Base-by-base conservation (phyloP, 163 green algal genomes). In the Scenedesmus sp. region DNA sequence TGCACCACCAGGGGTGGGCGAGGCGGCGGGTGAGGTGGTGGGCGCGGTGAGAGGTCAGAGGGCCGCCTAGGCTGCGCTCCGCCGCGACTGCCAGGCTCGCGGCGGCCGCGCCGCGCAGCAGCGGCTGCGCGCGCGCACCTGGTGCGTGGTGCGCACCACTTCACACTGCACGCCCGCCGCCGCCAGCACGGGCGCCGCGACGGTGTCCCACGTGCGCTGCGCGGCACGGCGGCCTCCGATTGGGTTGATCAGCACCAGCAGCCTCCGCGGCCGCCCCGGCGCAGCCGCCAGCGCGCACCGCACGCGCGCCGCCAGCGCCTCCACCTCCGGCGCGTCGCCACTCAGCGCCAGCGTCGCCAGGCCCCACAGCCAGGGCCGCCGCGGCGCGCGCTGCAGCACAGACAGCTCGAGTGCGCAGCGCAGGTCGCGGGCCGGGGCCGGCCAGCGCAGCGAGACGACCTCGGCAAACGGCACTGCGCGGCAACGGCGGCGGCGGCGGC, bases 221-320 rank as follows among this genome's bases (percentile, higher is more conserved):
- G 88, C 87, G 29, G 75, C 56, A 15, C 78, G 50, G 0, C 63
- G 34, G 33, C 92, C 92, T 5, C 87, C 86, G 75, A 86, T 89
- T 0, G 92, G 92, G 78, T 96, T 96, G 10, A 96, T 58, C 45
- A 95, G 79, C 45, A 95, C 89, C 45, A 96, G 83, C 82, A 95
- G 80, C 15, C 45, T 81, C 24, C 73, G 63, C 2, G 92, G 92
- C 70, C n/a, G n/a, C 87, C 87, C 79, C 44, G 47, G 13, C 15
- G 42, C 28, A 28, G 28, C 39, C 28, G 48, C 7, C 6, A 54
- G 69, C 51, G 60, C 14, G 6, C 47, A 60, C 26, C 74, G 24
- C 51, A 77, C 29, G 88, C 80, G 50, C 84, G 39, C 6, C 67
- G 54, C 22, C n/a, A n/a, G n/a, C n/a, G n/a, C n/a, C n/a, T 58